Evolutionary conservation across 225 moss, liverwort and hornwort species (phyloP).

Genomic region (Takakia lepidozioides): DNA sequence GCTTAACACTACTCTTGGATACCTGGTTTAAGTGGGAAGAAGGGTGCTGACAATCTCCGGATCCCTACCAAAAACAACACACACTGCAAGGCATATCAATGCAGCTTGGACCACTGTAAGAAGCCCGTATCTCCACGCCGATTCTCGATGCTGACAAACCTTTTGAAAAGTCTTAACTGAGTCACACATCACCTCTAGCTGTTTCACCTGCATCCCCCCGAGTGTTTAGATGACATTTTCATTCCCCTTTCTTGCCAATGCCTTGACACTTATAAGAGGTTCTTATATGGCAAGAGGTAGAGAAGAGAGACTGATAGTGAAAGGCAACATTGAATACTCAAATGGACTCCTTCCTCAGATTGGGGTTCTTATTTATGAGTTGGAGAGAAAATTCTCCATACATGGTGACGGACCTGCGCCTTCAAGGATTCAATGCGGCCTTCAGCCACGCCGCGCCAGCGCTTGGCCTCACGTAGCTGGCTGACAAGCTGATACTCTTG

Average conservation of each 20-base stretch:
- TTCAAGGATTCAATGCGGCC: slow-evolving; percentile 6
- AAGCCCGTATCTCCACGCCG: slow-evolving; percentile 7
- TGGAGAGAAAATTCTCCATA: neutral
- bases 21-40: too few relatives aligned
- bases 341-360: too few relatives aligned
- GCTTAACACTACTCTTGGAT: too few relatives aligned
- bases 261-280: too few relatives aligned
- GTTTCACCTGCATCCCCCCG: slow-evolving; percentile 3
- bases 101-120: slow-evolving; percentile 3
- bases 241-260: neutral
- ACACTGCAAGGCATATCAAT: slow-evolving; percentile 5
- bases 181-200: slow-evolving; percentile 4
- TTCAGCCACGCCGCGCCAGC: slow-evolving; percentile 6
- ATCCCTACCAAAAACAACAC: slow-evolving; percentile 5
- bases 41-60: too few relatives aligned
- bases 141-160: slow-evolving; percentile 3
- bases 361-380: neutral
- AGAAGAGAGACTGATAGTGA: neutral
- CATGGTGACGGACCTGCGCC: slow-evolving; percentile 3
- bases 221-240: neutral
- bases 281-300: too few relatives aligned
- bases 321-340: neutral
- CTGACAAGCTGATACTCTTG: slow-evolving; percentile 4
- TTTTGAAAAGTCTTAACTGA: slow-evolving; percentile 8
- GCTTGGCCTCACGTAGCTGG: slow-evolving; percentile 8